Conservation (phyloP, 2,329 filamentous ascomycete genomes). For the Delphinella strobiligena region DNA sequence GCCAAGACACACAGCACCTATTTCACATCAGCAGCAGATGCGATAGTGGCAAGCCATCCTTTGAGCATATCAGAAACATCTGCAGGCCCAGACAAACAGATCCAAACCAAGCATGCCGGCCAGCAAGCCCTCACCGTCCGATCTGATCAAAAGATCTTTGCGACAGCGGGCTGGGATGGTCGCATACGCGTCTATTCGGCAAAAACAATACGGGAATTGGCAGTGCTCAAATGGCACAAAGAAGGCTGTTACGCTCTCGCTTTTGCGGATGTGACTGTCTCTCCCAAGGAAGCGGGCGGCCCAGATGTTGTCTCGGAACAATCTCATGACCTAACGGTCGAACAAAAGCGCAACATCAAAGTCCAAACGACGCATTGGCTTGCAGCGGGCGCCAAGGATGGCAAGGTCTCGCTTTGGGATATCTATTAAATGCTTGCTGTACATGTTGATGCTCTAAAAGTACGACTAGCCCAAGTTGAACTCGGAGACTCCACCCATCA, state of each 20-base stretch:
- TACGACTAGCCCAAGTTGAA: conserved; percentile 42
- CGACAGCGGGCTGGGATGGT: conserved; percentile 87
- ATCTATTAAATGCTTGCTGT: conserved; percentile 47
- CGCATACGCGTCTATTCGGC: conserved; percentile 68
- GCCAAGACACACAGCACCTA: conserved; percentile 42
- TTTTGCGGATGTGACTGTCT: conserved; percentile 44
- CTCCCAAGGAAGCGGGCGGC: background rate
- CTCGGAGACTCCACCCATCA: conserved; percentile 35
- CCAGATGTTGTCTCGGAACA: background rate
- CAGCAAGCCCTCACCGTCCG: conserved; percentile 72
- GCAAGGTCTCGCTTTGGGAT: conserved; percentile 91
- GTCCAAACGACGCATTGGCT: conserved; percentile 73
- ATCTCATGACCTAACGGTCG: conserved; percentile 1
- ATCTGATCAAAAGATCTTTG: conserved; percentile 70
- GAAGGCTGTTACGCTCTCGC: conserved; percentile 73
- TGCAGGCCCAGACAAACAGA: conserved; percentile 4
- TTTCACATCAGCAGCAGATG: conserved; percentile 73
- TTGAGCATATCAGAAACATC: conserved; percentile 30
- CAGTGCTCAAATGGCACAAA: conserved; percentile 88
- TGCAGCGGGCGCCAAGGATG: conserved; percentile 84
- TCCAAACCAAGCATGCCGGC: conserved; percentile 75
- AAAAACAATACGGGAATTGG: conserved; percentile 73
- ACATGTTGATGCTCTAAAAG: too few species aligned
- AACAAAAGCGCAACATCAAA: conserved; percentile 49
- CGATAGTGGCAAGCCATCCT: conserved; percentile 63